Evolutionary conservation across 2,329 filamentous ascomycete species (phyloP).

Genomic region (Pseudogymnoascus sp.): DNA sequence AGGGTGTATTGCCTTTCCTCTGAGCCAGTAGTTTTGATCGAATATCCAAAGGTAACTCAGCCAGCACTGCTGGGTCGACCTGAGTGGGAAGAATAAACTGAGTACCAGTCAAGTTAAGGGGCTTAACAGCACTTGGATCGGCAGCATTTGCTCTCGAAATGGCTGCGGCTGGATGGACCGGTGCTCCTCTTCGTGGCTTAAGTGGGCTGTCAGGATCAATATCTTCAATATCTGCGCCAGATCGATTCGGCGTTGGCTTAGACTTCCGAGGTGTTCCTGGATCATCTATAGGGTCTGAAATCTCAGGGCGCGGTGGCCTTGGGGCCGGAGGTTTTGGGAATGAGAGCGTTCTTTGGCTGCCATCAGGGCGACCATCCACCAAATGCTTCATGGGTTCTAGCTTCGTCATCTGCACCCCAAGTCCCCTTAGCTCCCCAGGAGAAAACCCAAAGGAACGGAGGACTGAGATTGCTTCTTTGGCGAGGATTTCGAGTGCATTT

Average conservation of each 20-base stretch:
- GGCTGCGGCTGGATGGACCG: constrained; percentile 45
- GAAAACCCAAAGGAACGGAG: constrained; percentile 75
- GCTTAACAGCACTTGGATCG: constrained; percentile 50
- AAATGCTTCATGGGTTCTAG: constrained; percentile 68
- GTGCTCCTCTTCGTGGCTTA: constrained; percentile 38
- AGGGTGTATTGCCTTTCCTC: constrained; percentile 27
- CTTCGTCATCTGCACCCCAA: constrained; percentile 91
- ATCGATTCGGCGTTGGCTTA: constrained; percentile 11
- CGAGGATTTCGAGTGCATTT: constrained; percentile 61
- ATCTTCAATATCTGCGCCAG: constrained; percentile 30
- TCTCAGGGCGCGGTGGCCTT: constrained; percentile 24
- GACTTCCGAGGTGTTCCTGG: constrained; percentile 23
- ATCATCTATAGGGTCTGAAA: constrained; percentile 20
- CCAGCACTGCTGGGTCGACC: constrained; percentile 71
- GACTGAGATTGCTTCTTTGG: constrained; percentile 78
- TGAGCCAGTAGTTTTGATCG: constrained; percentile 65
- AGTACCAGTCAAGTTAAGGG: constrained; percentile 74
- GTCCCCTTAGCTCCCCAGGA: constrained; percentile 83
- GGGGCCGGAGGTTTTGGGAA: constrained; percentile 53
- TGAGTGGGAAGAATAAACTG: constrained; percentile 88
- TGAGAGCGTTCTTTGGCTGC: constrained; percentile 71
- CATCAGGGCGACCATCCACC: constrained; percentile 48
- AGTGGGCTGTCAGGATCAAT: constrained; percentile 45
- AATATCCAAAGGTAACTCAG: constrained; percentile 78
- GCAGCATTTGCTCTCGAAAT: constrained; percentile 42